Conservation (phyloP, 805 yeast species). For the Saccharomyces paradoxus region DNA sequence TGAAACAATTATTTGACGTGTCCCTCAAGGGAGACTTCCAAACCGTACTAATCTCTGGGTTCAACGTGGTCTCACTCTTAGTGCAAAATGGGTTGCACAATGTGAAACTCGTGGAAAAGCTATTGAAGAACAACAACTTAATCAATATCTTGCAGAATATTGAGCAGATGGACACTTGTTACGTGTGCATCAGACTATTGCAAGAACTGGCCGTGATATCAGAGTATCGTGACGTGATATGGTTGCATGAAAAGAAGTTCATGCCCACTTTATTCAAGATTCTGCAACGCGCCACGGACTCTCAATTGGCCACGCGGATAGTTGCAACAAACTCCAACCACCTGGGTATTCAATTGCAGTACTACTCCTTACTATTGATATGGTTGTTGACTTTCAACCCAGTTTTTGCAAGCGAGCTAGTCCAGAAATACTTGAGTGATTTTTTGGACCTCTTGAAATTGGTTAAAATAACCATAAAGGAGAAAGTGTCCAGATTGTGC, state of each 20-base stretch:
- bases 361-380: constrained; percentile 63
- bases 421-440: constrained; percentile 46
- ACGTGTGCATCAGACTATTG: constrained; percentile 26
- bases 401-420: constrained; percentile 42
- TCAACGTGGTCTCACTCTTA: constrained; percentile 27
- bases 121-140: constrained; percentile 19
- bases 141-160: constrained; percentile 18
- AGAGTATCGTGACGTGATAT: constrained; percentile 20
- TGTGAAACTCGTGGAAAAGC: constrained; percentile 12
- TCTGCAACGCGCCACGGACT: constrained; percentile 33
- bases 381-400: constrained; percentile 81
- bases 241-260: constrained; percentile 31
- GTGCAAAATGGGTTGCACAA: constrained; percentile 19
- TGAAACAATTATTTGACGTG: constrained; percentile 17
- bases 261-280: constrained; percentile 45
- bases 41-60: constrained; percentile 25
- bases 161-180: constrained; percentile 27
- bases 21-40: constrained; percentile 25
- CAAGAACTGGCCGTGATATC: constrained; percentile 28
- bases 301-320: constrained; percentile 19
- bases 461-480: constrained; percentile 79
- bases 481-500: constrained; percentile 81
- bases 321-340: constrained; percentile 31
- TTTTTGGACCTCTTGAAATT: constrained; percentile 38
- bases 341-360: constrained; percentile 71